Evolutionary conservation across 768 basidiomycete species (phyloP).

Genomic region (Ephemerocybe angulata): DNA sequence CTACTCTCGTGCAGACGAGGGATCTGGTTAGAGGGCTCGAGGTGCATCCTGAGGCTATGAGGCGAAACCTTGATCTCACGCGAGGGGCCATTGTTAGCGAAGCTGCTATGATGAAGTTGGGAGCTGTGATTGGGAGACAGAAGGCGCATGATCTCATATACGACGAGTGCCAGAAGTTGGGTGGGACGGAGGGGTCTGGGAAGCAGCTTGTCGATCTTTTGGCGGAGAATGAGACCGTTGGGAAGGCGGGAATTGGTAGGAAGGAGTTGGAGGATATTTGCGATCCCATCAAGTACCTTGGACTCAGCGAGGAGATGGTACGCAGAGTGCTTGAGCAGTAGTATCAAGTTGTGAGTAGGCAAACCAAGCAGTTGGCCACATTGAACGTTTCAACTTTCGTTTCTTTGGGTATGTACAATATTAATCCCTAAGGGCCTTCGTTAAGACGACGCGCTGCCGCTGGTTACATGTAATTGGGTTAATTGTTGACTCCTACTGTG

Average conservation of each 20-base stretch:
- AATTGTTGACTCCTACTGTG: no score
- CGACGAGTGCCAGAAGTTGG: conserved; percentile 33
- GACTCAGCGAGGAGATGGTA: conserved; percentile 31
- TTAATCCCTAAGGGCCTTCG: no score
- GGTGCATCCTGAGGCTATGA: conserved; percentile 38
- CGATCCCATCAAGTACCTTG: conserved; percentile 37
- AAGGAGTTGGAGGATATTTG: conserved; percentile 31
- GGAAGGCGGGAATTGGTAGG: conserved; percentile 21
- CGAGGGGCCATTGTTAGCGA: conserved; percentile 41
- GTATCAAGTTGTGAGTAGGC: no score
- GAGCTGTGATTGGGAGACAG: conserved; percentile 40
- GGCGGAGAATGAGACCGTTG: conserved; percentile 24
- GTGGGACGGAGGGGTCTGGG: conserved; percentile 17
- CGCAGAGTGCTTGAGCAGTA: conserved; percentile 15
- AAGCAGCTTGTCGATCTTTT: conserved; percentile 32
- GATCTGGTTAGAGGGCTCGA: conserved; percentile 36
- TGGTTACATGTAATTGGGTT: no score
- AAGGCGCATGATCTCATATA: conserved; percentile 44
- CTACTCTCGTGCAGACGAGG: conserved; percentile 34
- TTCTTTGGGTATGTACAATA: no score
- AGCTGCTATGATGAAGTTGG: conserved; percentile 47
- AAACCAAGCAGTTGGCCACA: no score
- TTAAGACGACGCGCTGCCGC: no score
- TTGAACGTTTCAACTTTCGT: no score
- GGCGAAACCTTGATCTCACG: conserved; percentile 35